Conservation (phyloP, 148 eudicot genomes). For the Silene latifolia region DNA sequence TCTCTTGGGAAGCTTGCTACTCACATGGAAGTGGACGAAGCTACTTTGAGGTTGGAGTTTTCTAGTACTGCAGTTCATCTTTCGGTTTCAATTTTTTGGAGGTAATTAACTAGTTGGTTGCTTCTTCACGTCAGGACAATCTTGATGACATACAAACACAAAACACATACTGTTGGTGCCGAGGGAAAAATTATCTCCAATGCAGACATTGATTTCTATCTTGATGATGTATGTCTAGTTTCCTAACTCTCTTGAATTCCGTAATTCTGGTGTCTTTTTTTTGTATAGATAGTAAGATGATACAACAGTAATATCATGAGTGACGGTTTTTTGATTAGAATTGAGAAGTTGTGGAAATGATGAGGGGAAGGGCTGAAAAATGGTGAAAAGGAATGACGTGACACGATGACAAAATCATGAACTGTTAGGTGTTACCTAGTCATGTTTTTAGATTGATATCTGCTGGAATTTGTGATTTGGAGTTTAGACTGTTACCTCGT, state of each 20-base stretch:
- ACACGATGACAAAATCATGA: too few relatives aligned
- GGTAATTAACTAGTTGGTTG: constrained; percentile 3
- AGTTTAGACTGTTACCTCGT: neutral
- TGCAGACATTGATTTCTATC: constrained; percentile 86
- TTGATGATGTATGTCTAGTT: constrained; percentile 62
- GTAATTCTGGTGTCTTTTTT: neutral
- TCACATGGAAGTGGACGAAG: constrained; percentile 92
- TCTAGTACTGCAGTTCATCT: neutral
- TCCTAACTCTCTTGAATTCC: constrained; percentile 13
- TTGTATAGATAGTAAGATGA: neutral
- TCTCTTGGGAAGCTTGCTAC: constrained; percentile 75
- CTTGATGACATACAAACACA: constrained; percentile 96
- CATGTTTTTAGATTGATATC: neutral
- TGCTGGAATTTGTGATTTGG: neutral
- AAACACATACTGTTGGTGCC: constrained; percentile 73
- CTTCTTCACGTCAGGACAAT: constrained; percentile 54
- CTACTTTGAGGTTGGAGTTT: constrained; percentile 59
- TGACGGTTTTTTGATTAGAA: neutral
- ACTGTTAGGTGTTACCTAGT: too few relatives aligned
- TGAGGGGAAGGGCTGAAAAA: neutral
- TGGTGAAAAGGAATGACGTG: neutral
- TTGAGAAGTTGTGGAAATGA: neutral
- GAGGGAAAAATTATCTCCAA: constrained; percentile 79
- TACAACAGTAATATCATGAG: too few relatives aligned
- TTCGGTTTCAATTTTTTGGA: neutral